These are phyloP conservation scores for Heritiera littoralis DNA, from an alignment of 345 rosid species.

Conservation along the genomic window DNA sequence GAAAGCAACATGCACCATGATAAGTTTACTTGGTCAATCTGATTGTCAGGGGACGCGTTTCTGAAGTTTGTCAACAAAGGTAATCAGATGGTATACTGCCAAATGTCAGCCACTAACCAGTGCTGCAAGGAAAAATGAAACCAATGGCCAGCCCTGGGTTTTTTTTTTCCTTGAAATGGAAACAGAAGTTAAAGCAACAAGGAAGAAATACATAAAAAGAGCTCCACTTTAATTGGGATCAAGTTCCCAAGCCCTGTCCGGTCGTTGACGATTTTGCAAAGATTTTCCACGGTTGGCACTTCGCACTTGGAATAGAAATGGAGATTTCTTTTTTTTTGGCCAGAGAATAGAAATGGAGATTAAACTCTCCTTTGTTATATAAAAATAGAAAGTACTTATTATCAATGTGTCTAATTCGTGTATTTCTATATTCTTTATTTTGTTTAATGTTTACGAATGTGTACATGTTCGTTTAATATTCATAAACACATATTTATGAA, in stretches of 20 bases:
- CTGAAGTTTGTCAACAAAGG: not conserved
- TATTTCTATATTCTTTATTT: too few species aligned
- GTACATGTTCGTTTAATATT: too few species aligned
- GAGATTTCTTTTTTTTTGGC: too few species aligned
- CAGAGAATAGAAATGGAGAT: too few species aligned
- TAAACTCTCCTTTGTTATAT: too few species aligned
- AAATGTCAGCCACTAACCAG: not conserved
- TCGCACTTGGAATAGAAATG: too few species aligned
- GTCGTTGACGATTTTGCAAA: not conserved
- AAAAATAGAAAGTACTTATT: too few species aligned
- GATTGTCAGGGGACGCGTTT: not conserved
- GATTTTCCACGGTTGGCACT: too few species aligned
- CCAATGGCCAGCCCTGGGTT: not conserved
- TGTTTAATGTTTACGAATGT: too few species aligned
- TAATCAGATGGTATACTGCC: not conserved
- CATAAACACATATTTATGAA: too few species aligned
- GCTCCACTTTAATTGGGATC: not conserved
- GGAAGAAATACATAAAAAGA: not conserved
- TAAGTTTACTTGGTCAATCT: not conserved
- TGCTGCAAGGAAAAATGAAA: not conserved
- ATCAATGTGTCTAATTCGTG: too few species aligned
- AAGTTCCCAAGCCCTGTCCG: not conserved
- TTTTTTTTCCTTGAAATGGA: too few species aligned
- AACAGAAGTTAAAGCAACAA: not conserved
- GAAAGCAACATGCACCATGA: not conserved